Conservation (phyloP, 306 rosid genomes). For the Calophaca sinica region DNA sequence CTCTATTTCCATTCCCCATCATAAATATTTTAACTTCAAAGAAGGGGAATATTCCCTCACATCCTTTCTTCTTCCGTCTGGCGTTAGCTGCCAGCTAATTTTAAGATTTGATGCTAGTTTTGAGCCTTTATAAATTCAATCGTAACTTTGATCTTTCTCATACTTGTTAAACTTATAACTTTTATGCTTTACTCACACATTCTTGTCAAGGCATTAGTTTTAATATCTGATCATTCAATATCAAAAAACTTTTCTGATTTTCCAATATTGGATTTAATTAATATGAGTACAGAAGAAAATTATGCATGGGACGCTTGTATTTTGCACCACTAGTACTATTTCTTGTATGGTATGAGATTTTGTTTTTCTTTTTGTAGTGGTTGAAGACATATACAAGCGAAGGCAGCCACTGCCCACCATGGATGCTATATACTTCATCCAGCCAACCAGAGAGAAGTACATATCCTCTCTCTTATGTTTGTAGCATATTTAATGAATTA, state of each 20-base stretch:
- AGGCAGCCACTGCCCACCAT: slow-evolving; percentile 93
- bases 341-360: slow-evolving; percentile 40
- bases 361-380: slow-evolving; percentile 69
- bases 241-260: background rate
- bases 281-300: slow-evolving; percentile 1
- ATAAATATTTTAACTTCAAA: background rate
- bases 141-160: slow-evolving; percentile 16
- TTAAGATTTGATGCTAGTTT: slow-evolving; percentile 37
- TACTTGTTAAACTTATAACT: too few species aligned
- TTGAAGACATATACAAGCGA: slow-evolving; percentile 93
- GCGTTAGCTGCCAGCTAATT: slow-evolving; percentile 34
- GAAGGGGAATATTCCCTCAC: background rate
- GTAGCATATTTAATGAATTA: slow-evolving; percentile 22
- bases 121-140: slow-evolving; percentile 26
- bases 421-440: slow-evolving; percentile 99
- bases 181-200: too few species aligned
- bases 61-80: background rate
- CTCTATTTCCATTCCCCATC: background rate
- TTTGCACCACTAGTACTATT: slow-evolving; percentile 41
- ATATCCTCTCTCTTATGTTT: slow-evolving; percentile 36
- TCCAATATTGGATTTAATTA: slow-evolving; percentile 18
- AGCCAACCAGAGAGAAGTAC: slow-evolving; percentile 92
- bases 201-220: too few species aligned
- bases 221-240: slow-evolving; percentile 20
- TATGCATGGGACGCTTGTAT: slow-evolving; percentile 33